phyloP scores from a whole-genome alignment of 352 stramenopile genomes.

The Peronospora belbahrii region DNA sequence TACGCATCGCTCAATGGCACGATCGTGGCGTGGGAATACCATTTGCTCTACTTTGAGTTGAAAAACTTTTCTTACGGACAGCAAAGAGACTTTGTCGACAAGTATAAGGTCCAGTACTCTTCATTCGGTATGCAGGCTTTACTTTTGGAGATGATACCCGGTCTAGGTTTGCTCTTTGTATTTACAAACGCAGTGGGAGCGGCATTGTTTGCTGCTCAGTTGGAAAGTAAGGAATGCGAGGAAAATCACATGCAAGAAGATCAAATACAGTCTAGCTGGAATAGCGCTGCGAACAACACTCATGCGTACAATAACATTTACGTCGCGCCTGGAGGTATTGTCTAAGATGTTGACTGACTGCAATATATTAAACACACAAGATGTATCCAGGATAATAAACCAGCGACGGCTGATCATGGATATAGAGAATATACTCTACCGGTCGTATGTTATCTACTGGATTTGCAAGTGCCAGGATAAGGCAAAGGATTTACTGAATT shows the following conservation, averaged over 20 bases:
- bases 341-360: conserved; percentile 11
- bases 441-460: no score
- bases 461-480: no score
- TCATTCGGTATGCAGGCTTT: conserved; percentile 65
- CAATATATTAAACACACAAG: no score
- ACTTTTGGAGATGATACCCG: conserved; percentile 68
- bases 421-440: no score
- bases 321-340: conserved; percentile 16
- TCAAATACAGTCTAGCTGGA: conserved; percentile 3
- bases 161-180: conserved; percentile 51
- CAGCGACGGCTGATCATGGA: no score
- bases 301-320: conserved; percentile 13
- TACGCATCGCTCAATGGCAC: conserved; percentile 69
- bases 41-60: conserved; percentile 74
- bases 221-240: conserved; percentile 39
- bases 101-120: conserved; percentile 49
- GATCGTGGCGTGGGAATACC: conserved; percentile 62
- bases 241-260: conserved; percentile 5
- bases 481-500: background rate
- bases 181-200: conserved; percentile 70
- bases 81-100: conserved; percentile 42
- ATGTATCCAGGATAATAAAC: no score
- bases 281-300: conserved; percentile 10
- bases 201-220: conserved; percentile 53
- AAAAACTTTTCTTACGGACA: conserved; percentile 49